Percentiles rank a stretch among this genome's conserved stretches.
phyloP scores from a whole-genome alignment of 2,329 filamentous ascomycete species.

The Neurospora crassa region DNA sequence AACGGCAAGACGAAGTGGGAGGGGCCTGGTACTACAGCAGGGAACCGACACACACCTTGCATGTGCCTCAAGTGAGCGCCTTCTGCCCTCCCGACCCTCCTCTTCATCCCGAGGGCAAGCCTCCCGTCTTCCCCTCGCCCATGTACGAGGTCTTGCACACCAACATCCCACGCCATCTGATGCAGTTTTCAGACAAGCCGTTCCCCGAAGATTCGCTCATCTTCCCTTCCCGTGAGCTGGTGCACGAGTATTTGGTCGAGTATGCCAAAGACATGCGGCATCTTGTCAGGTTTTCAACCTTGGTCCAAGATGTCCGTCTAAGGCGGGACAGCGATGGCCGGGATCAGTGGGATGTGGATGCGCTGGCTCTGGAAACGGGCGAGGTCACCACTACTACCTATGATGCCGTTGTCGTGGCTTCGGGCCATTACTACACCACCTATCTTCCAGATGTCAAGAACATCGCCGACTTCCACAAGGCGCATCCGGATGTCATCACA shows the following conservation, averaged over 20 bases:
- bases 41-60: slow-evolving; percentile 34
- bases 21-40: slow-evolving; percentile 79
- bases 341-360: slow-evolving; percentile 53
- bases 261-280: slow-evolving; percentile 61
- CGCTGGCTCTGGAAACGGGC: slow-evolving; percentile 38
- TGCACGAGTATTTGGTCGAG: slow-evolving; percentile 62
- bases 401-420: slow-evolving; percentile 67
- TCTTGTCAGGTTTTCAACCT: slow-evolving; percentile 59
- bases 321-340: slow-evolving; percentile 22
- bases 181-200: slow-evolving; percentile 64
- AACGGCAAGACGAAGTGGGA: slow-evolving; percentile 67
- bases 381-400: slow-evolving; percentile 39
- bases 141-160: slow-evolving; percentile 77
- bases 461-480: slow-evolving; percentile 47
- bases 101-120: slow-evolving; percentile 31
- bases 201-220: slow-evolving; percentile 58
- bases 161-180: slow-evolving; percentile 74
- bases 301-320: slow-evolving; percentile 52
- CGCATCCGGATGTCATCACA: slow-evolving; percentile 50
- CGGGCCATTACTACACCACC: slow-evolving; percentile 64
- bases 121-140: slow-evolving; percentile 65
- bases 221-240: slow-evolving; percentile 63
- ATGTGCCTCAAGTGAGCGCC: slow-evolving; percentile 60
- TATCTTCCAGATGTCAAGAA: slow-evolving; percentile 55
- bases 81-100: slow-evolving; percentile 55